Base-by-base conservation (phyloP, 2,329 filamentous ascomycete species). In the Dactylonectria estremocensis region DNA sequence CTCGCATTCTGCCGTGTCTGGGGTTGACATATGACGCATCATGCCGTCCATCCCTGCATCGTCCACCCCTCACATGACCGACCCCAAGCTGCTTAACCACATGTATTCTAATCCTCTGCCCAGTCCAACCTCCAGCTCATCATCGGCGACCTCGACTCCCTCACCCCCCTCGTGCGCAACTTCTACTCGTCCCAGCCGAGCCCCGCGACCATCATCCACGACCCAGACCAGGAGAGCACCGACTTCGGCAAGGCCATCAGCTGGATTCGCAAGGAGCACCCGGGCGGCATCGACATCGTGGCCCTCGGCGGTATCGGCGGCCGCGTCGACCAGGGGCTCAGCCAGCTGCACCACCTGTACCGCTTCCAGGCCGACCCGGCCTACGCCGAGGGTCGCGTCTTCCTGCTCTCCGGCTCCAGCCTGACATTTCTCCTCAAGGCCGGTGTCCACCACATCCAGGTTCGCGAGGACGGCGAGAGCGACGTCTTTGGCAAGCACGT, bases 91-190 rank as follows among this genome's bases (percentile, higher is more conserved):
- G 11, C 40, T 40, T 43, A 6, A 43, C 40, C 40, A 43, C n/a
- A 28, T 28, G 4, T 7, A 2, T 28, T 52, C 61, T 66, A 49
- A 65, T 50, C 14, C 18, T 11, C 9, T 13, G 20, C 16, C 10
- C 63, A 89, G 86, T 81, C 89, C 77, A 84, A 90, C 64, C 89
- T 94, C 1, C 84, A 93, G 76, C 85, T 88, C 61, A 95, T 99
- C 68, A 90, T 97, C 73, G 96, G 96, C 53, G 96, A 99, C 79
- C 87, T 99, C 10, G 96, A 99, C 82, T 98, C 95, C 4, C 84
- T 98, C 18, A 83, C 83, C 3, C 84, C 89, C 10, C 81, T 88
- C 13, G 87, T 93, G 11, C 86, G 86, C 59, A 76, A 85, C n/a
- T 92, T 92, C 80, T 97, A 95, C 81, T 84, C 87, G 37, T 82